Evolutionary conservation across 129 eudicot genomes (phyloP).

Genomic region (Centaurea solstitialis): DNA sequence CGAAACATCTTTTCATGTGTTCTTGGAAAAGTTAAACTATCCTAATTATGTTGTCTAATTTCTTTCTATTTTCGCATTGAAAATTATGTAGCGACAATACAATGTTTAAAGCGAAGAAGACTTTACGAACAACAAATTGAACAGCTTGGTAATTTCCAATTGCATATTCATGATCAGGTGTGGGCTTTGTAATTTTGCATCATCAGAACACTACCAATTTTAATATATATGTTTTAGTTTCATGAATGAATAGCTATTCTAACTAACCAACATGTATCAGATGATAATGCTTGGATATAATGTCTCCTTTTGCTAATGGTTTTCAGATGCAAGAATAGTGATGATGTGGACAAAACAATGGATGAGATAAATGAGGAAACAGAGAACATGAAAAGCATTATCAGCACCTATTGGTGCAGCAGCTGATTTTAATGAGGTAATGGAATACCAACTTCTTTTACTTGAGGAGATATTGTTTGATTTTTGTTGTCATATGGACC

Average conservation of each 20-base stretch:
- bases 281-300: slow-evolving; percentile 60
- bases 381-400: slow-evolving; percentile 57
- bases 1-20: neutral
- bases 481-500: slow-evolving; percentile 5
- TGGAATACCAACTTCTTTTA: neutral
- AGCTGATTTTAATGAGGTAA: slow-evolving; percentile 63
- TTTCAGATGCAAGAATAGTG: slow-evolving; percentile 40
- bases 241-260: neutral
- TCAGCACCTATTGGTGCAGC: slow-evolving; percentile 64
- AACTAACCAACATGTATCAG: slow-evolving; percentile 20
- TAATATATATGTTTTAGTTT: neutral
- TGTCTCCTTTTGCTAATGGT: neutral
- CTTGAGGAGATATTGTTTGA: too few species aligned
- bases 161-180: slow-evolving; percentile 67
- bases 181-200: neutral
- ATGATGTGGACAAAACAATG: slow-evolving; percentile 67
- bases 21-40: neutral
- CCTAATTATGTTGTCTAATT: slow-evolving; percentile 6
- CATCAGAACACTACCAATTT: neutral
- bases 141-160: slow-evolving; percentile 60
- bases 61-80: neutral
- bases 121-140: slow-evolving; percentile 54
- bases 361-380: slow-evolving; percentile 68
- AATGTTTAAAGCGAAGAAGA: slow-evolving; percentile 55
- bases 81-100: slow-evolving; percentile 49